Conservation (phyloP, 1,139 yeast genomes). For the Lodderomyces margitis region DNA sequence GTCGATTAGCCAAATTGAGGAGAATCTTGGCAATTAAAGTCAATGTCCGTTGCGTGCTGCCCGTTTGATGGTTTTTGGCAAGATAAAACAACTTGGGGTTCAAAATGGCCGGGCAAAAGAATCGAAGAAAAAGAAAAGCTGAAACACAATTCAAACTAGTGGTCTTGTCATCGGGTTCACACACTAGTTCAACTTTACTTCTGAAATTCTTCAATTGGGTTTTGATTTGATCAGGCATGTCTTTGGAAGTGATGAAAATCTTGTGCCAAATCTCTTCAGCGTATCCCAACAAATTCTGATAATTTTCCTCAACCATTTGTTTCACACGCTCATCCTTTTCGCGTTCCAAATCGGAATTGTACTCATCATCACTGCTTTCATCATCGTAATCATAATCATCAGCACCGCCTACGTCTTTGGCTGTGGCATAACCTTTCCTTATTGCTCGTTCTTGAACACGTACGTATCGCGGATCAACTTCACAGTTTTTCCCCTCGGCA, state of each 20-base stretch:
- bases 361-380: slow-evolving; percentile 25
- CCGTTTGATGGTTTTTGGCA: slow-evolving; percentile 67
- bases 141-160: slow-evolving; percentile 70
- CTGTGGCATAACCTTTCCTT: slow-evolving; percentile 24
- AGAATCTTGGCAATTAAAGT: slow-evolving; percentile 81
- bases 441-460: slow-evolving; percentile 40
- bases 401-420: slow-evolving; percentile 21
- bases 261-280: slow-evolving; percentile 69
- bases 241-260: slow-evolving; percentile 68
- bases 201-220: slow-evolving; percentile 57
- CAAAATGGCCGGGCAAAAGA: slow-evolving; percentile 86
- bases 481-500: slow-evolving; percentile 55
- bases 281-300: slow-evolving; percentile 51
- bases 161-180: slow-evolving; percentile 55
- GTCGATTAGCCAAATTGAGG: slow-evolving; percentile 76
- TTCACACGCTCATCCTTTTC: slow-evolving; percentile 26
- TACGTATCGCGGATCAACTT: slow-evolving; percentile 67
- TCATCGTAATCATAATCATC: slow-evolving; percentile 23
- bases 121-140: slow-evolving; percentile 80
- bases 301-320: slow-evolving; percentile 48
- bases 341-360: slow-evolving; percentile 34
- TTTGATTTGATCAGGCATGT: slow-evolving; percentile 70
- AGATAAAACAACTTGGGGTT: slow-evolving; percentile 84
- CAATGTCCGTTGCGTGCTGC: slow-evolving; percentile 69
- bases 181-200: slow-evolving; percentile 57